Evolutionary conservation across 2,329 filamentous ascomycete species (phyloP), one percentile per base, ranked within the genome.

Genomic region (Fusarium anguioides): DNA sequence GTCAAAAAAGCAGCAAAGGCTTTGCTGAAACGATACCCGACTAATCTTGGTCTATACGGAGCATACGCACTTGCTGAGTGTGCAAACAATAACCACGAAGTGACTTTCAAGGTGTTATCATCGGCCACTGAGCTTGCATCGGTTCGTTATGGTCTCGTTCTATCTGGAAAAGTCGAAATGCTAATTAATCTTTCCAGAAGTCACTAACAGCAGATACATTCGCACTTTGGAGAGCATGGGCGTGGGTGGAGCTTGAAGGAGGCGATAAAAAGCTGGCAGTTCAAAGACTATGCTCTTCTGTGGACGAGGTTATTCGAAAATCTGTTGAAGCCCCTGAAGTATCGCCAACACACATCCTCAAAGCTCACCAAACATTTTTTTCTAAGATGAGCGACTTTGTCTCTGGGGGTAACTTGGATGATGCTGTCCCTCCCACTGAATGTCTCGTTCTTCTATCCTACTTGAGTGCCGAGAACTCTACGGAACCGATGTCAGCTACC

Each of bases 21-120:
- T 8, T 80, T 97, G 0, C 78, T 97, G n/a, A 95, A 91, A 73
- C 83, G 83, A 45, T 86, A 87, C 54, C 82, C 89, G 0, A 82
- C 86, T 2, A 90, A 88, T 69, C 75, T 92, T 5, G 81, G 83
- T 15, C 81, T 97, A 1, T 97, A 96, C 77, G 91, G 93, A 68
- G 87, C 89, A 1, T 97, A 95, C 73, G 92, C 91, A 0, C 78
- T 93, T 15, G 87, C 93, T 5, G 92, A 97, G 76, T 83, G 79
- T 67, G 80, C 81, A 2, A 84, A 84, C 27, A 86, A 83, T 0
- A 89, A 90, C 23, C 68, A 74, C 3, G 82, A 86, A 1, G 80
- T 87, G 44, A 89, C 91, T 6, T 79, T 83, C 21, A 88, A 87
- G 49, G 88, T 96, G 1, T 86, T 95, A 71, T 76, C 82, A 3